A percentile compares a stretch with the other conserved stretches of the same genome.
phyloP scores from a whole-genome alignment of 176 grass and related monocot species.

The Canna indica region DNA sequence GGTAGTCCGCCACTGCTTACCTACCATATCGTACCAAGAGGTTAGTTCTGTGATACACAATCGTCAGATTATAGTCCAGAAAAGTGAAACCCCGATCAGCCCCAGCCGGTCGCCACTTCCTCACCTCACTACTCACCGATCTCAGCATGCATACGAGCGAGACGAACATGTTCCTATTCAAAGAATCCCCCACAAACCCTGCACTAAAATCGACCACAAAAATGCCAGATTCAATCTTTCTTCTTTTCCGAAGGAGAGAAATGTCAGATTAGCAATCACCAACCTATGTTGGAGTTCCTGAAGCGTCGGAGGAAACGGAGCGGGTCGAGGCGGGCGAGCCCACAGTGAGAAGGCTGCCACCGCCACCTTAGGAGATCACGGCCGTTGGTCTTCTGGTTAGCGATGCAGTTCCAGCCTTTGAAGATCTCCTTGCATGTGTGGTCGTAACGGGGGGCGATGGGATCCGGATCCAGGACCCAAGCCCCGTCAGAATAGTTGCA shows the following conservation, averaged over 20 bases:
- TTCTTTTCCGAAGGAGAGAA: neutral
- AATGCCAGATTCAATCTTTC: neutral
- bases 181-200: constrained; percentile 94
- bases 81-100: constrained; percentile 90
- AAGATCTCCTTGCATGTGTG: constrained; percentile 75
- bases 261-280: neutral
- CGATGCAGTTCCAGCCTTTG: constrained; percentile 89
- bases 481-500: constrained; percentile 59
- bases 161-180: constrained; percentile 89
- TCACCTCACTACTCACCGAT: constrained; percentile 43
- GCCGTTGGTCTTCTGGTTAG: constrained; percentile 52
- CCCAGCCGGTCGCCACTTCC: constrained; percentile 70
- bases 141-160: constrained; percentile 87
- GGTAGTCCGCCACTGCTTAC: constrained; percentile 38
- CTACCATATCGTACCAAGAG: constrained; percentile 83
- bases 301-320: constrained; percentile 47
- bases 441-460: constrained; percentile 40
- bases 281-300: constrained; percentile 62
- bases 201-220: constrained; percentile 4
- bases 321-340: constrained; percentile 40
- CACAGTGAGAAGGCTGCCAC: constrained; percentile 47
- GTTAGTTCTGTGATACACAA: constrained; percentile 87
- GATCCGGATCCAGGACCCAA: constrained; percentile 39
- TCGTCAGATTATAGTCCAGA: constrained; percentile 66
- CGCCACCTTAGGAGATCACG: constrained; percentile 45